A percentile compares a stretch with the other conserved stretches of the same genome.
Evolutionary conservation across 306 rosid genomes (phyloP).

Genomic region (Bauhinia variegata): DNA sequence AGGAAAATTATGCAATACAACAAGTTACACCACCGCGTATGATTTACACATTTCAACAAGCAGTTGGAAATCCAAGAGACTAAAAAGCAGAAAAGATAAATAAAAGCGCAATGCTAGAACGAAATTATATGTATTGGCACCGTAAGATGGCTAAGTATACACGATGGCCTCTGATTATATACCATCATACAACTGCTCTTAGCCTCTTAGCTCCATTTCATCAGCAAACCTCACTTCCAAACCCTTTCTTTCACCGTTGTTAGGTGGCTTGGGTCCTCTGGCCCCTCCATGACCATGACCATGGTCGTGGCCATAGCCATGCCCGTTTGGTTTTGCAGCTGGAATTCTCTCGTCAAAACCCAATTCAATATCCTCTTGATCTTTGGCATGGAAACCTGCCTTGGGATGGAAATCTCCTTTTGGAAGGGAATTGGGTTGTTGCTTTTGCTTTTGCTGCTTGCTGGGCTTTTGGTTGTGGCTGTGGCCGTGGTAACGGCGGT

Average conservation of each 20-base stretch:
- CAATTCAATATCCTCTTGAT: constrained; percentile 51
- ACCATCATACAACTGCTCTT: constrained; percentile 44
- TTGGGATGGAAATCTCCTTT: constrained; percentile 19
- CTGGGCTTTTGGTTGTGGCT: constrained; percentile 28
- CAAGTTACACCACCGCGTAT: constrained; percentile 8
- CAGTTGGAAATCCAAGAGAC: constrained; percentile 37
- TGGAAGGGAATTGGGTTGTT: constrained; percentile 38
- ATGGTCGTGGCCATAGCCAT: background rate
- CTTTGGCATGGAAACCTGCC: too few relatives aligned
- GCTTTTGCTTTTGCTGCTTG: constrained; percentile 48
- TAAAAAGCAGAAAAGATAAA: constrained; percentile 32
- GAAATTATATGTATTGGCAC: background rate
- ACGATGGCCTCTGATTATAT: background rate
- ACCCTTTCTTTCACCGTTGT: constrained; percentile 39
- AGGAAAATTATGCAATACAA: too few relatives aligned
- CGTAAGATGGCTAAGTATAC: constrained; percentile 34
- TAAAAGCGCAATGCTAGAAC: constrained; percentile 30
- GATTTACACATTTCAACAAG: constrained; percentile 46
- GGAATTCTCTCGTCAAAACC: constrained; percentile 64
- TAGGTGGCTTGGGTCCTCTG: constrained; percentile 22
- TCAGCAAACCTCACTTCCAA: constrained; percentile 45
- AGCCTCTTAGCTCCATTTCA: constrained; percentile 43
- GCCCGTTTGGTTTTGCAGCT: constrained; percentile 37
- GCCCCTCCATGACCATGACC: constrained; percentile 19
- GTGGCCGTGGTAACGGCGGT: constrained; percentile 40